Percentiles rank a stretch among this genome's conserved stretches.
Conservation (phyloP, 1,284 basidiomycete genomes). For the Rhizoctonia solani region DNA sequence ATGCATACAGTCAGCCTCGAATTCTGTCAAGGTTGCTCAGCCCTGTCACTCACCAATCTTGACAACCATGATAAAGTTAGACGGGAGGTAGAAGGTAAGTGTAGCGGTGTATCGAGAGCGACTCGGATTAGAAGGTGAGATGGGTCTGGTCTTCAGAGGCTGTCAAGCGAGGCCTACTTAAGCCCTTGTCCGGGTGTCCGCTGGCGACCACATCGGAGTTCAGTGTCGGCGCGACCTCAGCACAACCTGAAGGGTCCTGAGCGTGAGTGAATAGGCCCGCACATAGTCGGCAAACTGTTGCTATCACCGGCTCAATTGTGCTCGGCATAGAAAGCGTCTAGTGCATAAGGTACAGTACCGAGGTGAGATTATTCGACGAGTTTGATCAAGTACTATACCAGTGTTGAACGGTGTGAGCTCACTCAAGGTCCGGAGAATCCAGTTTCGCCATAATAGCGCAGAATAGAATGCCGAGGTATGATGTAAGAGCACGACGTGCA, state of each 20-base stretch:
- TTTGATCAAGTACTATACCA: background rate
- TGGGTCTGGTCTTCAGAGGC: slow-evolving; percentile 1
- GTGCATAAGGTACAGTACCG: background rate
- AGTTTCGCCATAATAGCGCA: too few relatives aligned
- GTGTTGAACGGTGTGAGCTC: slow-evolving; percentile 13
- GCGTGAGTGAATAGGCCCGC: slow-evolving; percentile 16
- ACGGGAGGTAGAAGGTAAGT: background rate
- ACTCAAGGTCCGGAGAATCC: slow-evolving; percentile 30
- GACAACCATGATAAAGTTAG: slow-evolving; percentile 19
- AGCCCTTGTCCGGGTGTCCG: background rate
- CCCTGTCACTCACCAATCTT: slow-evolving; percentile 22
- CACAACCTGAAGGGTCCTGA: slow-evolving; percentile 8
- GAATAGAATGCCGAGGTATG: slow-evolving; percentile 4
- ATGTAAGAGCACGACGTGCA: slow-evolving; percentile 14
- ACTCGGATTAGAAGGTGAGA: background rate
- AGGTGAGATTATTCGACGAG: slow-evolving; percentile 18
- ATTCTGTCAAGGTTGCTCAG: background rate
- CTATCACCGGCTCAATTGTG: background rate
- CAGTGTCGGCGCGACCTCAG: slow-evolving; percentile 12
- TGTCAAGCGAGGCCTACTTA: slow-evolving; percentile 8
- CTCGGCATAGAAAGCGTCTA: background rate
- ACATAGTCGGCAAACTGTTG: background rate
- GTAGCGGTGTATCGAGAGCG: background rate
- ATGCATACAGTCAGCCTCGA: background rate
- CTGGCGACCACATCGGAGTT: slow-evolving; percentile 27